Conservation (phyloP, 2,329 filamentous ascomycete genomes). For the Pseudopyricularia cyperi region DNA sequence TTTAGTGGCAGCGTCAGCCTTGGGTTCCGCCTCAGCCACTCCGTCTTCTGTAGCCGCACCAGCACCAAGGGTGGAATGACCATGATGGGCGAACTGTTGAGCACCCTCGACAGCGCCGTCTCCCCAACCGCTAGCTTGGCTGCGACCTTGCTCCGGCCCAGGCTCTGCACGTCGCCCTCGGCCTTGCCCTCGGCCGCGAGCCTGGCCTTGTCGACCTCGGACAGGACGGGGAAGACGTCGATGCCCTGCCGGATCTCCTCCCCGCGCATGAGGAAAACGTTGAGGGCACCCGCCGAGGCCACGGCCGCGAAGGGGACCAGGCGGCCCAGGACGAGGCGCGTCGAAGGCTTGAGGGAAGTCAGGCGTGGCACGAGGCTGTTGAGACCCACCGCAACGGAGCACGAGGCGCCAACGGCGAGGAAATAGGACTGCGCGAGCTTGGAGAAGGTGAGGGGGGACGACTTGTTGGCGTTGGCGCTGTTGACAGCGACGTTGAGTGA, state of each 20-base stretch:
- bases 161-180: slow-evolving; percentile 51
- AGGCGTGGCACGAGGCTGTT: slow-evolving; percentile 82
- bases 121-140: slow-evolving; percentile 83
- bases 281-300: slow-evolving; percentile 77
- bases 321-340: slow-evolving; percentile 65
- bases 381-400: slow-evolving; percentile 82
- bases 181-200: slow-evolving; percentile 43
- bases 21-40: slow-evolving; percentile 70
- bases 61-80: slow-evolving; percentile 80
- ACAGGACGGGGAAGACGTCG: slow-evolving; percentile 75
- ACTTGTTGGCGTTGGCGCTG: slow-evolving; percentile 96
- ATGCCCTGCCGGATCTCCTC: slow-evolving; percentile 92
- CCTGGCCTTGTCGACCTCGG: slow-evolving; percentile 51
- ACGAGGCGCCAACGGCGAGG: slow-evolving; percentile 83
- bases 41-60: slow-evolving; percentile 68
- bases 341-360: slow-evolving; percentile 59
- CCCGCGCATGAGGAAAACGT: slow-evolving; percentile 94
- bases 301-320: slow-evolving; percentile 94
- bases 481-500: slow-evolving; percentile 98
- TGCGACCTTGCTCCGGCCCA: slow-evolving; percentile 81
- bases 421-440: slow-evolving; percentile 83
- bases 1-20: slow-evolving; percentile 72
- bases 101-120: slow-evolving; percentile 79
- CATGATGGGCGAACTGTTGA: slow-evolving; percentile 97
- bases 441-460: slow-evolving; percentile 67